Evolutionary conservation across 768 basidiomycete genomes (phyloP).

Genomic region (Kwoniella dendrophila): DNA sequence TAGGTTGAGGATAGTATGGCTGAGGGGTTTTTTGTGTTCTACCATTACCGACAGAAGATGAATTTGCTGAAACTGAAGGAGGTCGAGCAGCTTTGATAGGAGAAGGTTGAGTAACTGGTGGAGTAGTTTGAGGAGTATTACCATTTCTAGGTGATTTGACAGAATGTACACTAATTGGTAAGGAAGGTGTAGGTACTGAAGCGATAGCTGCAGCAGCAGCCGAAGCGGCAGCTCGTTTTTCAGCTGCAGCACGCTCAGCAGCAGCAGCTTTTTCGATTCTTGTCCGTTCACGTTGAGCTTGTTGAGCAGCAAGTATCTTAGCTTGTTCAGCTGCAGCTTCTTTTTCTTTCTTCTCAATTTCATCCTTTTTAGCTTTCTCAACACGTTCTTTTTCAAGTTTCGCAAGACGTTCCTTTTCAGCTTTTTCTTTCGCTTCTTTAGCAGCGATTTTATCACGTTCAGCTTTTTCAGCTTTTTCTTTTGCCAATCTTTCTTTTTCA

Average conservation of each 20-base stretch:
- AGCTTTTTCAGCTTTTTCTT: slow-evolving; percentile 53
- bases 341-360: slow-evolving; percentile 43
- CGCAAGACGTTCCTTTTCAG: slow-evolving; percentile 67
- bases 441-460: slow-evolving; percentile 64
- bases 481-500: slow-evolving; percentile 61
- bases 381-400: slow-evolving; percentile 67
- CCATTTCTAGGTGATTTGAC: slow-evolving; percentile 33
- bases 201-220: slow-evolving; percentile 2
- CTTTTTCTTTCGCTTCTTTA: slow-evolving; percentile 66
- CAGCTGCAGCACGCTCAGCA: slow-evolving; percentile 27
- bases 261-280: slow-evolving; percentile 42
- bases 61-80: slow-evolving; percentile 11
- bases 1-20: slow-evolving; percentile 41
- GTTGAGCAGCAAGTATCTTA: slow-evolving; percentile 36
- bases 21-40: slow-evolving; percentile 43
- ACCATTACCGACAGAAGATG: background rate
- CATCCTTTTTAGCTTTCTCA: slow-evolving; percentile 59
- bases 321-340: slow-evolving; percentile 51
- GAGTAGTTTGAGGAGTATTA: slow-evolving; percentile 29
- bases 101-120: slow-evolving; percentile 36
- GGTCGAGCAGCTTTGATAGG: slow-evolving; percentile 30
- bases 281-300: slow-evolving; percentile 36
- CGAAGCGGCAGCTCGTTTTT: slow-evolving; percentile 24
- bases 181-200: slow-evolving; percentile 21
- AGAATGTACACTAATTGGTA: slow-evolving; percentile 13